phyloP scores from a whole-genome alignment of 441 rosid species.

The Pelargonium cotyledonis region DNA sequence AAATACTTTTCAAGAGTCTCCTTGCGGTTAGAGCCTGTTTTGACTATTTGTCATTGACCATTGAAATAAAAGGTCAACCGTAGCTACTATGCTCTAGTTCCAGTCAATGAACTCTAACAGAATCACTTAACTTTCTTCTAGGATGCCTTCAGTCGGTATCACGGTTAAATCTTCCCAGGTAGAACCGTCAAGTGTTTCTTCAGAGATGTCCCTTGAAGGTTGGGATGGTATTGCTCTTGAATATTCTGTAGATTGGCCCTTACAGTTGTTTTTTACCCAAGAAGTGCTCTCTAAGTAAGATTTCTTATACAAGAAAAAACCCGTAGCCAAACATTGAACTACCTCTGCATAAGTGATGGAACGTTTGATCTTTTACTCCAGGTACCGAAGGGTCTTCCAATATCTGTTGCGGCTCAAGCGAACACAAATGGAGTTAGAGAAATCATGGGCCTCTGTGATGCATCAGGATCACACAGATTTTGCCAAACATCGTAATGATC shows the following conservation, averaged over 20 bases:
- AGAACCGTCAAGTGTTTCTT: conserved; percentile 45
- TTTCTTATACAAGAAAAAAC: conserved; percentile 1
- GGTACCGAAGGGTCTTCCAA: conserved; percentile 83
- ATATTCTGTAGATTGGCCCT: conserved; percentile 94
- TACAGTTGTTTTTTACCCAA: conserved; percentile 86
- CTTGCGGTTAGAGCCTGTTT: conserved; percentile 50
- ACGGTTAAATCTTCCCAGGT: conserved; percentile 62
- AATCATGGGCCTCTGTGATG: conserved; percentile 98
- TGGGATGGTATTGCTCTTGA: conserved; percentile 95
- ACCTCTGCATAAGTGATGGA: conserved; percentile 10
- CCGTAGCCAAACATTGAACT: conserved; percentile 9
- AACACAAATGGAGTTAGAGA: conserved; percentile 96
- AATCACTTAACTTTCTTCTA: conserved; percentile 19
- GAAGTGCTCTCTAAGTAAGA: conserved; percentile 94
- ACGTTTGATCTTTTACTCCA: conserved; percentile 23
- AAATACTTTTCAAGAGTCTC: conserved; percentile 78
- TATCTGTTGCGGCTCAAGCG: conserved; percentile 84
- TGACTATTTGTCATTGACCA: conserved; percentile 4
- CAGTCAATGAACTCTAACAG: not conserved
- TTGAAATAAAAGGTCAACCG: conserved; percentile 13
- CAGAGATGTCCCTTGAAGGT: conserved; percentile 65
- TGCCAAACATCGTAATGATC: conserved; percentile 57
- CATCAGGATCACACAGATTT: conserved; percentile 87
- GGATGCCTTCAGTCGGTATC: conserved; percentile 90
- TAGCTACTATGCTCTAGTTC: conserved; percentile 16